Evolutionary conservation across 192 early-diverging fungal genomes (phyloP).

Genomic region (Coemansia sp.): DNA sequence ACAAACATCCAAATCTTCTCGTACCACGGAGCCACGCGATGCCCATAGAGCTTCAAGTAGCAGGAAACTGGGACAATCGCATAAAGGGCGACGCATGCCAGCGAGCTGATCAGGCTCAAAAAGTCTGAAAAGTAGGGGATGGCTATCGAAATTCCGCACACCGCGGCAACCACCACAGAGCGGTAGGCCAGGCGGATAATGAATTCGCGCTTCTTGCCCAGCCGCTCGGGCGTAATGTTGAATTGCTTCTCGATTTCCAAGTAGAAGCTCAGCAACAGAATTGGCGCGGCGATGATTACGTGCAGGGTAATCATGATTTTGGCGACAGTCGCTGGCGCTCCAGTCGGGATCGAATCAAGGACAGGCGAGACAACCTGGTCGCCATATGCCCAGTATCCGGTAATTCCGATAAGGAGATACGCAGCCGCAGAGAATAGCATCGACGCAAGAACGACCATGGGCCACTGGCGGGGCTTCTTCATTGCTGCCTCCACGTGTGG

Average conservation of each 20-base stretch:
- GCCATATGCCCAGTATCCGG: slow-evolving; percentile 76
- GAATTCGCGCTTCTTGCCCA: slow-evolving; percentile 55
- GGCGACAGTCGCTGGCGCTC: slow-evolving; percentile 57
- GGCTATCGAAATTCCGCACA: slow-evolving; percentile 60
- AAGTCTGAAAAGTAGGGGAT: slow-evolving; percentile 79
- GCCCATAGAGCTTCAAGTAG: slow-evolving; percentile 68
- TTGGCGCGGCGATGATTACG: slow-evolving; percentile 75
- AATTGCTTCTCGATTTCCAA: slow-evolving; percentile 63
- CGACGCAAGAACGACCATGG: slow-evolving; percentile 57
- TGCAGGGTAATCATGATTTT: slow-evolving; percentile 73
- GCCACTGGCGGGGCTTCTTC: slow-evolving; percentile 68
- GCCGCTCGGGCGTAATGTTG: slow-evolving; percentile 42
- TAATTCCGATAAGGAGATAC: slow-evolving; percentile 66
- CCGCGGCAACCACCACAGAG: slow-evolving; percentile 52
- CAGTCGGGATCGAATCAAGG: slow-evolving; percentile 62
- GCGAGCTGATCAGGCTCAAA: slow-evolving; percentile 69
- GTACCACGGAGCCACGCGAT: slow-evolving; percentile 38
- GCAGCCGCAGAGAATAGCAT: slow-evolving; percentile 60
- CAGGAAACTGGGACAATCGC: slow-evolving; percentile 74
- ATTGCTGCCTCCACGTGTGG: slow-evolving; percentile 76
- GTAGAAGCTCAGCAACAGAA: slow-evolving; percentile 68
- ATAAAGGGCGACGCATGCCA: slow-evolving; percentile 66
- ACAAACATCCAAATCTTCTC: slow-evolving; percentile 54
- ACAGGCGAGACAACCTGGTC: slow-evolving; percentile 61
- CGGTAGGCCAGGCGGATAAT: slow-evolving; percentile 56